phyloP scores from a whole-genome alignment of 495 filamentous ascomycete genomes.

The Xylaria nigripes region DNA sequence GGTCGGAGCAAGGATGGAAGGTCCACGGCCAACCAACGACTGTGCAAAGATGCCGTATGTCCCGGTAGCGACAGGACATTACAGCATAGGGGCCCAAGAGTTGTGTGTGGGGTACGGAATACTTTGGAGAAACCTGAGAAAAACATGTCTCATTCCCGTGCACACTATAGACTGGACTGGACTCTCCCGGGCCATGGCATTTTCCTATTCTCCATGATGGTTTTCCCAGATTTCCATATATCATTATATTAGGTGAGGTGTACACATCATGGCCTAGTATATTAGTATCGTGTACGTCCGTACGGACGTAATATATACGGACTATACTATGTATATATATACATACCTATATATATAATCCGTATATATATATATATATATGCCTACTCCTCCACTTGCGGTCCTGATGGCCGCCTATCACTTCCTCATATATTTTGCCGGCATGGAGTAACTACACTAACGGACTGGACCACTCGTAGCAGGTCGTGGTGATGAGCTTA shows the following conservation, averaged over 20 bases:
- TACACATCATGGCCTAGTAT: no score
- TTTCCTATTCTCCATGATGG: constrained; percentile 18
- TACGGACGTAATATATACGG: no score
- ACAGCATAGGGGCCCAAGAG: not conserved
- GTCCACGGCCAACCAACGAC: not conserved
- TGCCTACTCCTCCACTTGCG: constrained; percentile 15
- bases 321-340: no score
- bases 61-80: not conserved
- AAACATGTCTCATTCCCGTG: not conserved
- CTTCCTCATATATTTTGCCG: constrained; percentile 1
- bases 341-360: no score
- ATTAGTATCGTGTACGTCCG: no score
- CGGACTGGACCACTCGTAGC: constrained; percentile 4
- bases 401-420: constrained; percentile 21
- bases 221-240: constrained; percentile 21
- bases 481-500: not conserved
- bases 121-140: constrained; percentile 17
- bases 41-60: not conserved
- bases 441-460: constrained; percentile 12
- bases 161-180: not conserved
- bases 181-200: constrained; percentile 19
- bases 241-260: not conserved
- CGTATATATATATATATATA: no score
- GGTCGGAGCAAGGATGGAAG: not conserved
- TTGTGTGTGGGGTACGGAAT: constrained; percentile 10